Evolutionary conservation across 805 yeast genomes (phyloP), one percentile per base, ranked within the genome.

Genomic region (Metahyphopichia silvanorum): DNA sequence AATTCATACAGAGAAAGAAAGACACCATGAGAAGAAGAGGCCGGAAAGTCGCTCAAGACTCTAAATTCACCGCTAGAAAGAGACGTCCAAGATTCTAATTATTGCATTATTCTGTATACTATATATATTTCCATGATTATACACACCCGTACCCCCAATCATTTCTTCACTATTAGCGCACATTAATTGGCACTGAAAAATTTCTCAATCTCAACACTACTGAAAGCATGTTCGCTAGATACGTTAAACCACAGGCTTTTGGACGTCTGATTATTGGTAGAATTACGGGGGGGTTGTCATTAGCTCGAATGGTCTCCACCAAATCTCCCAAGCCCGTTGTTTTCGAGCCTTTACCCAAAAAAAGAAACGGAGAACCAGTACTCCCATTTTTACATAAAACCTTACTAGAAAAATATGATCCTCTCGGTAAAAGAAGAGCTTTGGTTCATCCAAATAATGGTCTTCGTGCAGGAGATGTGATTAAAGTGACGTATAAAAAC

Each of bases 1-100:
- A 80, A 3, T 93, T 73, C 56, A 87, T 93, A 46, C 69, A 69
- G 47, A 77, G 98, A 57, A 93, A 93, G 84, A 93, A 93, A 69
- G 96, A 86, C 35, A 68, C 89, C 35, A 87, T 84, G 91, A 82
- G 82, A 53, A 85, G 83, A 59, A 77, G 98, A 53, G 98, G 98
- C 27, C 84, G 84, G 55, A 60, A 65, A 25, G 98, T 91, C 5
- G 96, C 98, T 3, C 71, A 70, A 40, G 98, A 93, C 57, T 85
- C 95, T 38, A 86, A 83, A 57, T 91, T 82, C 60, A 86, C 97
- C 3, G 98, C 94, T 31, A 77, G 98, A 66, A 61, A 64, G 53
- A 66, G 74, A 65, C 55, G 68, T 33, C 60, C 70, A 18, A 53
- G 69, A 31, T 67, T 67, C 41, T 67, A 47, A 33, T 15, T 12